Base-by-base conservation (phyloP, 805 yeast genomes). In the Monosporozyma aerobia region DNA sequence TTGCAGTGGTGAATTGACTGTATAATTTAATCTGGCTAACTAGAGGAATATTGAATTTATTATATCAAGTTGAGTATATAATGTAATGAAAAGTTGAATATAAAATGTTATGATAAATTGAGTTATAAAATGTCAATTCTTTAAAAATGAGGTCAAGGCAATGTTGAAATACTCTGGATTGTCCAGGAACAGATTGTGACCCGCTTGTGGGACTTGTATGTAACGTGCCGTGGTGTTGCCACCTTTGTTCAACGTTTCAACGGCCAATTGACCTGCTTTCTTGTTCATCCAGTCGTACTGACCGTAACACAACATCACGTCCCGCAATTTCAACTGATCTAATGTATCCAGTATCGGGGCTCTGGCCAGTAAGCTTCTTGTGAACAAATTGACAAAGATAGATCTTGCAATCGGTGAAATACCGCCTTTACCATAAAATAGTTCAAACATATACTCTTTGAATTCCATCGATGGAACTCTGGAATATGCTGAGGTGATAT, bases 161-260 rank as follows among this genome's bases (percentile, higher is more conserved):
- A 59, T 57, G 62, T 85, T 80, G 61, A 85, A 87, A 30, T 59
- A 73, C 9, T 61, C 56, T 19, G 77, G 74, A 57, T 85, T 85
- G 60, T 87, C 95, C 53, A 87, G 69, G 58, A 85, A 85, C n/a
- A 87, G 62, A 61, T 87, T 90, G 65, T 87, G 95, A 1, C 95
- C 95, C 5, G 85, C 77, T 52, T 80, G 71, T 10, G 67, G 63
- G 1, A 67, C 57, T 29, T 64, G 63, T 13, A 48, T 23, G 46
- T 58, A 65, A 25, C 44, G 32, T 14, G 56, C 55, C 27, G 52
- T 44, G 3, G 44, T 33, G n/a, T 52, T 55, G 10, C 47, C 13
- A 1, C 47, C 33, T 11, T 35, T 35, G 19, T 57, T 56, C 14
- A 56, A 53, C 13, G 53, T 52, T 25, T 58, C 56, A 14, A 52